phyloP scores from a whole-genome alignment of 257 asterid genomes.

The Cruciata laevipes region DNA sequence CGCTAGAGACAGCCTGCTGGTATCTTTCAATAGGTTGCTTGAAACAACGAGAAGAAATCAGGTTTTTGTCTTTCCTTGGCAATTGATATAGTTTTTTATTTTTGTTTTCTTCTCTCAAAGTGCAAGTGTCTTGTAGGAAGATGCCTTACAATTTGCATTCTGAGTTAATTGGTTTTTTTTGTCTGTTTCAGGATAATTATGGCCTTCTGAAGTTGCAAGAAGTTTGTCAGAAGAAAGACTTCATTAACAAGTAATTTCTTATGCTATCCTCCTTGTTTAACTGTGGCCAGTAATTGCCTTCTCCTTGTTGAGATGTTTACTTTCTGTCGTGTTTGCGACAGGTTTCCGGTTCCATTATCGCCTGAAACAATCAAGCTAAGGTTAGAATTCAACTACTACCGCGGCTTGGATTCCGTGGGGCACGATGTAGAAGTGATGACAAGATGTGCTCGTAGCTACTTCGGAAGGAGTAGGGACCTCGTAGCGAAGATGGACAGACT shows the following conservation, averaged over 20 bases:
- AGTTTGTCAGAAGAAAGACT: conserved; percentile 52
- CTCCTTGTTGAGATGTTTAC: background rate
- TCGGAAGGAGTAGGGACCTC: conserved; percentile 42
- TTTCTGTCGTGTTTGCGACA: conserved; percentile 25
- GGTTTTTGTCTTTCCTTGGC: conserved; percentile 33
- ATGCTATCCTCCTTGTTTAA: background rate
- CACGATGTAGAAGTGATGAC: conserved; percentile 68
- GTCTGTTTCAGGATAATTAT: conserved; percentile 55
- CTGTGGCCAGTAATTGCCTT: background rate
- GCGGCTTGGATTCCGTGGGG: conserved; percentile 49
- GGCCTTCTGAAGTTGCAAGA: conserved; percentile 65
- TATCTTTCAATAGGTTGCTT: conserved; percentile 35
- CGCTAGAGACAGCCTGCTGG: conserved; percentile 35
- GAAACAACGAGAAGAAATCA: conserved; percentile 42
- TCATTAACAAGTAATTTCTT: conserved; percentile 58
- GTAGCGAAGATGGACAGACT: conserved; percentile 51
- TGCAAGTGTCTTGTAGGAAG: too few species aligned
- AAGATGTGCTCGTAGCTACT: conserved; percentile 49
- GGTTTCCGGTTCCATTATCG: conserved; percentile 87
- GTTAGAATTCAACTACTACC: conserved; percentile 60
- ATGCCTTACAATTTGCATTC: too few species aligned
- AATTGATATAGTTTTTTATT: background rate
- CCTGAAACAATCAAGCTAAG: conserved; percentile 56
- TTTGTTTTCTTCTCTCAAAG: background rate
- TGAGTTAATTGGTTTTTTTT: background rate